Conservation (phyloP, 1,139 yeast genomes). For the Eremothecium gossypii region DNA sequence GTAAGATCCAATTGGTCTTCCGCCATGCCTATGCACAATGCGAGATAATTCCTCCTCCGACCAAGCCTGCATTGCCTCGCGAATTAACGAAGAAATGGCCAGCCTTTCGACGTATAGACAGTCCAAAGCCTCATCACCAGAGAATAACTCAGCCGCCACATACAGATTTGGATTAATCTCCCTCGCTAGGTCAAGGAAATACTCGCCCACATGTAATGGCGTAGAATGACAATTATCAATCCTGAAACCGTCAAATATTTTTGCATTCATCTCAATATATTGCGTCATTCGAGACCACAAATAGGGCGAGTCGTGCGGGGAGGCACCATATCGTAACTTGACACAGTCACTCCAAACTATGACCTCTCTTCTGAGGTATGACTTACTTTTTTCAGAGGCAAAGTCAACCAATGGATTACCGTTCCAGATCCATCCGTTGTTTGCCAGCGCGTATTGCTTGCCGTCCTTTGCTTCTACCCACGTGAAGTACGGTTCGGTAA, state of each 20-base stretch:
- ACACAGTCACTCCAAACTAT: conserved; percentile 98
- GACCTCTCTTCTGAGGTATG: conserved; percentile 84
- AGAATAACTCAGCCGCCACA: conserved; percentile 88
- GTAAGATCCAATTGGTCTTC: conserved; percentile 89
- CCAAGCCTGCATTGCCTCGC: conserved; percentile 98
- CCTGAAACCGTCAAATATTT: conserved; percentile 75
- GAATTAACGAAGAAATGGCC: conserved; percentile 76
- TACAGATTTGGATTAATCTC: conserved; percentile 74
- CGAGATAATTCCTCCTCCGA: conserved; percentile 78
- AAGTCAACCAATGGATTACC: conserved; percentile 90
- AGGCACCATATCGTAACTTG: conserved; percentile 73
- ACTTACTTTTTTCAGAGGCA: conserved; percentile 71
- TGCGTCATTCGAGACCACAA: conserved; percentile 83
- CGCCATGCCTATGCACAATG: conserved; percentile 86
- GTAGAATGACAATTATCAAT: conserved; percentile 96
- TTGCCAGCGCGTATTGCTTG: conserved; percentile 63
- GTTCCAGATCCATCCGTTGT: conserved; percentile 99
- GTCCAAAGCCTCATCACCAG: conserved; percentile 89
- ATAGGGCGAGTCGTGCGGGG: conserved; percentile 74
- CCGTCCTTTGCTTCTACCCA: conserved; percentile 49
- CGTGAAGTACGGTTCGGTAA: conserved; percentile 84
- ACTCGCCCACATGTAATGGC: conserved; percentile 89
- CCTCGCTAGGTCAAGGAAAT: conserved; percentile 81
- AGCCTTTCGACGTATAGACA: conserved; percentile 81
- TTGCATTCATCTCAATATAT: conserved; percentile 69